Percentiles rank a stretch among this genome's conserved stretches.
Conservation (phyloP, 2,329 filamentous ascomycete genomes). For the Penicillium polonicum region DNA sequence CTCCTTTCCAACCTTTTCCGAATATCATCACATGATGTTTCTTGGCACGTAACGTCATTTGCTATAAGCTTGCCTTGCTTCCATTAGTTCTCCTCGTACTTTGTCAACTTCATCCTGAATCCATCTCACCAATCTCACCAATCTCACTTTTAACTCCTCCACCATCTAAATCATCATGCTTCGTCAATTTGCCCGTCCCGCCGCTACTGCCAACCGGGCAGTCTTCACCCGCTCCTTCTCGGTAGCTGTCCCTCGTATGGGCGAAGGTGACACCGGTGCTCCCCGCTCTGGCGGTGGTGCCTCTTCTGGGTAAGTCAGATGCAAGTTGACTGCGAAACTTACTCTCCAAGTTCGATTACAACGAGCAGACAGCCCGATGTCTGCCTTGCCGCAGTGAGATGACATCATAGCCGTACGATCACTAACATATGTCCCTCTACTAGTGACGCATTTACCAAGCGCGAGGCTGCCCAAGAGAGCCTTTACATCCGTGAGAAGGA, state of each 20-base stretch:
- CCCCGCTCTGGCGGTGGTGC: constrained; percentile 37
- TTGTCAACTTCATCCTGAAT: not conserved
- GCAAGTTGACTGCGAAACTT: not conserved
- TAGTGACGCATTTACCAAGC: constrained; percentile 89
- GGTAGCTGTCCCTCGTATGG: constrained; percentile 62
- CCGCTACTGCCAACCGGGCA: constrained; percentile 54
- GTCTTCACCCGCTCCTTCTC: constrained; percentile 60
- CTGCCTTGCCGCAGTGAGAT: constrained; percentile 12
- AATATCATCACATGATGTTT: constrained; percentile 6
- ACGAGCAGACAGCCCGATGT: not conserved
- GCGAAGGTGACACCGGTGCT: constrained; percentile 66
- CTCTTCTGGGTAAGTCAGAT: constrained; percentile 37
- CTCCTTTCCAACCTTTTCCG: not conserved
- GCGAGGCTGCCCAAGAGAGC: constrained; percentile 84
- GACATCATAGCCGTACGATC: constrained; percentile 12
- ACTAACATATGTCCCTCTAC: constrained; percentile 16
- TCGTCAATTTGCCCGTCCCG: constrained; percentile 61
- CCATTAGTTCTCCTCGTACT: not conserved
- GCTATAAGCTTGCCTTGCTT: constrained; percentile 1
- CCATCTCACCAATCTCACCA: not conserved
- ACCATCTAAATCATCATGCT: constrained; percentile 55
- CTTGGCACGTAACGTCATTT: constrained; percentile 10
- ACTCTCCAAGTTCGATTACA: not conserved
- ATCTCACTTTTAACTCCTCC: not conserved
- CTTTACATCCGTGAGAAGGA: constrained; percentile 83